A percentile compares a stretch with the other conserved stretches of the same genome.
Conservation (phyloP, 1,284 basidiomycete genomes). For the Cutaneotrichosporon sp. region DNA sequence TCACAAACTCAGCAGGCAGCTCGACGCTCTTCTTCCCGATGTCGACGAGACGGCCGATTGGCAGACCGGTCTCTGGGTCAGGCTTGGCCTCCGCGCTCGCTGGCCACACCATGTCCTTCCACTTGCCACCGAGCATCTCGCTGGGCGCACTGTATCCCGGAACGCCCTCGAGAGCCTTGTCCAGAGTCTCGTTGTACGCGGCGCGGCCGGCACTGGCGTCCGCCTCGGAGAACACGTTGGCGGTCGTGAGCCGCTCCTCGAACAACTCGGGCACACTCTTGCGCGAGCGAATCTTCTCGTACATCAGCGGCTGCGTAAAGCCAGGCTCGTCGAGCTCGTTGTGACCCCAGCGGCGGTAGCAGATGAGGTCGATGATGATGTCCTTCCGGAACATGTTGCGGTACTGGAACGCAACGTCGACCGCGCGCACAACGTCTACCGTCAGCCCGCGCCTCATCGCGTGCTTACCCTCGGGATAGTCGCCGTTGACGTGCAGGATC, state of each 20-base stretch:
- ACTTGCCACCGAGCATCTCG: conserved; percentile 62
- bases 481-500: conserved; percentile 87
- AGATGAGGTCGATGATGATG: conserved; percentile 80
- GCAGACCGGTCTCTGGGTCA: conserved; percentile 69
- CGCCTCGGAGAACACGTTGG: conserved; percentile 59
- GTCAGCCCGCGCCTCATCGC: conserved; percentile 13
- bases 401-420: conserved; percentile 78
- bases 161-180: conserved; percentile 60
- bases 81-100: conserved; percentile 58
- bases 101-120: conserved; percentile 73
- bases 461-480: conserved; percentile 72
- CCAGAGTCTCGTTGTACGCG: conserved; percentile 63
- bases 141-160: conserved; percentile 58
- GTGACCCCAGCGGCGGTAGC: conserved; percentile 78
- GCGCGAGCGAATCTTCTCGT: conserved; percentile 73
- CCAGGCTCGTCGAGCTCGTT: conserved; percentile 88
- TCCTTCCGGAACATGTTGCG: conserved; percentile 81
- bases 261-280: conserved; percentile 77
- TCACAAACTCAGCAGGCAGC: conserved; percentile 71
- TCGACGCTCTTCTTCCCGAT: conserved; percentile 70
- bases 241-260: conserved; percentile 69
- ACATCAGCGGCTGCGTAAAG: conserved; percentile 87
- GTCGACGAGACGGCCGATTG: conserved; percentile 57
- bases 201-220: conserved; percentile 60
- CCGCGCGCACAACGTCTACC: conserved; percentile 70